phyloP scores from a whole-genome alignment of 2,329 filamentous ascomycete species.

The Alternaria ventricosa region DNA sequence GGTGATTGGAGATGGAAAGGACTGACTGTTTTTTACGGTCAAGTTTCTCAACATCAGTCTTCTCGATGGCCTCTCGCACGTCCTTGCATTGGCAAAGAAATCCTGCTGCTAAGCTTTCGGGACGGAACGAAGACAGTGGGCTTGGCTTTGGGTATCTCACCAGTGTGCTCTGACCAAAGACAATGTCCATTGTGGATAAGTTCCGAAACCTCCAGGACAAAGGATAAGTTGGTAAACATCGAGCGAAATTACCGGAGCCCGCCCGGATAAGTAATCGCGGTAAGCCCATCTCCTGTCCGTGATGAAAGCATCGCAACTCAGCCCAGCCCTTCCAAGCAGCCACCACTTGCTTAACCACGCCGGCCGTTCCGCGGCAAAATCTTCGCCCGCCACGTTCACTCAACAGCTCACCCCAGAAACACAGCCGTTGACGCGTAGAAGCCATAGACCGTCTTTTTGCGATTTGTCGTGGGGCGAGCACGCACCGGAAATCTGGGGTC shows the following conservation, averaged over 20 bases:
- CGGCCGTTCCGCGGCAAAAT: background rate
- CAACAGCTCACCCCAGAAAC: background rate
- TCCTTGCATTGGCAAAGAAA: background rate
- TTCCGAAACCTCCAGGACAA: too few species aligned
- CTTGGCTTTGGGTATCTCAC: background rate
- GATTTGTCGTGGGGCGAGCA: background rate
- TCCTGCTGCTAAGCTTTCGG: background rate
- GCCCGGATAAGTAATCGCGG: background rate
- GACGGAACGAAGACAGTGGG: background rate
- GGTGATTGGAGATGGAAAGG: background rate
- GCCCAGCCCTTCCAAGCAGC: background rate
- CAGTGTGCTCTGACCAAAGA: too few species aligned
- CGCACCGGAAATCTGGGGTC: slow-evolving; percentile 8
- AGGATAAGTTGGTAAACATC: too few species aligned
- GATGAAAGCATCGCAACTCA: background rate
- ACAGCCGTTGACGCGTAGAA: background rate
- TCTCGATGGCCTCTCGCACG: background rate
- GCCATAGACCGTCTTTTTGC: background rate
- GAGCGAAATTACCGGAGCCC: background rate
- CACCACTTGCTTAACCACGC: background rate
- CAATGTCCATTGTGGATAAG: too few species aligned
- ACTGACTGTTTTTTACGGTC: background rate
- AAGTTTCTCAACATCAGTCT: background rate
- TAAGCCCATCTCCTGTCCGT: background rate
- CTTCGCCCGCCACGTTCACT: background rate